Conservation (phyloP, 169 alveolate species). For the Eimeria necatrix region DNA sequence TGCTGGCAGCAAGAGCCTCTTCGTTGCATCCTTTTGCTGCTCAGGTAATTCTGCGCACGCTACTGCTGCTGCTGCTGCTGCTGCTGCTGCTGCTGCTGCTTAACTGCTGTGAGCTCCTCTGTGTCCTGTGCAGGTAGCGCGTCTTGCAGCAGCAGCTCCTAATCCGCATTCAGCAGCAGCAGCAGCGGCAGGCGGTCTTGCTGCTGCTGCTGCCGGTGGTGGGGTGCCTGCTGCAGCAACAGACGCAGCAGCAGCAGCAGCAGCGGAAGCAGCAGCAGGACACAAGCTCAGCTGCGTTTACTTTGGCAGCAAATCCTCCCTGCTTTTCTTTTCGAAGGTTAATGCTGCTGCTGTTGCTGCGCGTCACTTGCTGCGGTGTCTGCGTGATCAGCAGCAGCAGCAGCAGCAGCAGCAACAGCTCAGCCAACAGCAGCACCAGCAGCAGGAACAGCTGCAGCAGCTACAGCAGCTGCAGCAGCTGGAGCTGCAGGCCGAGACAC, state of each 20-base stretch:
- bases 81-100: not conserved
- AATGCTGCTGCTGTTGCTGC: not conserved
- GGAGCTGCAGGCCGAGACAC: constrained; percentile 7
- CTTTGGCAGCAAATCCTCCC: not conserved
- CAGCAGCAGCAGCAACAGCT: too few species aligned
- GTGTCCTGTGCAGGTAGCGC: not conserved
- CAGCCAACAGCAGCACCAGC: too few species aligned
- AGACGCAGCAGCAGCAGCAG: constrained; percentile 20
- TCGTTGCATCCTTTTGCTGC: not conserved
- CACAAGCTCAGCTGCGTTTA: not conserved
- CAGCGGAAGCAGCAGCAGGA: constrained; percentile 31
- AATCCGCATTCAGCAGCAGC: not conserved
- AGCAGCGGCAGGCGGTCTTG: not conserved
- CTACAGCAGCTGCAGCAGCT: constrained; percentile 4
- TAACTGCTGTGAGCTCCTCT: not conserved
- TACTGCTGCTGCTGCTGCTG: not conserved
- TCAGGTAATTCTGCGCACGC: not conserved
- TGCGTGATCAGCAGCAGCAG: too few species aligned
- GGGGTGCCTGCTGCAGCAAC: too few species aligned
- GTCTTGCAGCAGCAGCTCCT: not conserved
- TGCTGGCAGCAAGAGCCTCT: not conserved
- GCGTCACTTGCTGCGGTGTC: too few species aligned
- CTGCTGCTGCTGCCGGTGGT: not conserved
- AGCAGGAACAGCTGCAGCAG: constrained; percentile 14
- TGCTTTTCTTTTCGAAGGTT: not conserved